Evolutionary conservation across 257 asterid genomes (phyloP).

Genomic region (Parsonsia alboflavescens): DNA sequence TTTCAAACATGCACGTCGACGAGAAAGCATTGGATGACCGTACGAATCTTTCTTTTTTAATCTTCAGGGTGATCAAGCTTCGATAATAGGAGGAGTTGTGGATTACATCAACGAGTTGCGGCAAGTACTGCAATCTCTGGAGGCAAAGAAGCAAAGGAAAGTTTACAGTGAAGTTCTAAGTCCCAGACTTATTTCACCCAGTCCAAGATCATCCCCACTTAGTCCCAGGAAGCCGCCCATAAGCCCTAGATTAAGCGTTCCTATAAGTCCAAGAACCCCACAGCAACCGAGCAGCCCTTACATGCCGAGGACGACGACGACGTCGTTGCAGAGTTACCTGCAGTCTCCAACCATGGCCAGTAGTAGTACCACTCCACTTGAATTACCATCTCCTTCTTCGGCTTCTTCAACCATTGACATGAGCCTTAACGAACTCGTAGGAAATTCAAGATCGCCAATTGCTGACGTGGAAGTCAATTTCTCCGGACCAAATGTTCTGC

Average conservation of each 20-base stretch:
- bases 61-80: conserved; percentile 85
- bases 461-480: conserved; percentile 95
- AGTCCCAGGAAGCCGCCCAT: conserved; percentile 70
- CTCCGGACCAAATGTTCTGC: conserved; percentile 62
- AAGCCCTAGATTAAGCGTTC: conserved; percentile 71
- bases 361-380: conserved; percentile 15
- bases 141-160: conserved; percentile 80
- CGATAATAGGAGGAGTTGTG: conserved; percentile 90
- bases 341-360: conserved; percentile 18
- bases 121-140: conserved; percentile 67
- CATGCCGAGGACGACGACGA: conserved; percentile 24
- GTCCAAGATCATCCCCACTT: conserved; percentile 51
- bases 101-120: conserved; percentile 81
- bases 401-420: conserved; percentile 35
- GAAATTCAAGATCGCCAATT: conserved; percentile 57
- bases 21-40: not conserved
- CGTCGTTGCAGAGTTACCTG: not conserved
- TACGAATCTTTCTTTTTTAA: no score
- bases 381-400: conserved; percentile 46
- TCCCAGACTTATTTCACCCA: conserved; percentile 46
- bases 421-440: conserved; percentile 68
- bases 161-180: conserved; percentile 55
- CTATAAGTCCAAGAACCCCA: conserved; percentile 84
- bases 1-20: not conserved
- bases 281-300: conserved; percentile 68